phyloP scores from a whole-genome alignment of 106 monocot genomes.

The Allium fistulosum region DNA sequence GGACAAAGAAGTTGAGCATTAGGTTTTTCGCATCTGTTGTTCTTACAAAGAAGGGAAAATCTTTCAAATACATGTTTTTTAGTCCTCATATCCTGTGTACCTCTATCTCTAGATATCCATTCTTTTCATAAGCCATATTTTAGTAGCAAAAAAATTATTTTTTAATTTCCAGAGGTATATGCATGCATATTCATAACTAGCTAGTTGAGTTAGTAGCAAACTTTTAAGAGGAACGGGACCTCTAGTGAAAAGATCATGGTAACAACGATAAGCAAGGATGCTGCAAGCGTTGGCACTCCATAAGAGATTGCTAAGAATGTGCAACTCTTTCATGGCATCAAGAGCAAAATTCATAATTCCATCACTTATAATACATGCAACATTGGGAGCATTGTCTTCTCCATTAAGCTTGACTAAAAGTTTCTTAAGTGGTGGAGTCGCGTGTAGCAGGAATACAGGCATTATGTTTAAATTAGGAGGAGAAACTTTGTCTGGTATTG shows the following conservation, averaged over 20 bases:
- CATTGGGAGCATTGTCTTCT: not conserved
- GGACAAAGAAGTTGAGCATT: not conserved
- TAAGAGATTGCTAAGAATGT: not conserved
- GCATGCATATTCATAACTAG: not conserved
- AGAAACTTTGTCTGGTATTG: constrained; percentile 7
- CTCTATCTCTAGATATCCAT: not conserved
- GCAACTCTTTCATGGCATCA: constrained; percentile 7
- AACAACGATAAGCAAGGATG: not conserved
- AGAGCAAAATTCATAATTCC: constrained; percentile 18
- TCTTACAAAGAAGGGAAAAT: not conserved
- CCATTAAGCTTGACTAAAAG: not conserved
- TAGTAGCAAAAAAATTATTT: not conserved
- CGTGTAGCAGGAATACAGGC: constrained; percentile 6
- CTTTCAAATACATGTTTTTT: not conserved
- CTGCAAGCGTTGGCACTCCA: not conserved
- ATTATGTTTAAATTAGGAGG: constrained; percentile 8
- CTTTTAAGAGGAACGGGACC: constrained; percentile 2
- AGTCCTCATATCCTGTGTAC: not conserved
- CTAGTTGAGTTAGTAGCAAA: not conserved
- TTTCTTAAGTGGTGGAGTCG: constrained; percentile 2
- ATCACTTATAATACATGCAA: constrained; percentile 11
- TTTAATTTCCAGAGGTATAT: not conserved
- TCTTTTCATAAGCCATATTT: not conserved
- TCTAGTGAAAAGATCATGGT: not conserved
- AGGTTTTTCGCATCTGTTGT: not conserved